Conservation (phyloP, 1,284 basidiomycete genomes). For the Tylopilus sp. region DNA sequence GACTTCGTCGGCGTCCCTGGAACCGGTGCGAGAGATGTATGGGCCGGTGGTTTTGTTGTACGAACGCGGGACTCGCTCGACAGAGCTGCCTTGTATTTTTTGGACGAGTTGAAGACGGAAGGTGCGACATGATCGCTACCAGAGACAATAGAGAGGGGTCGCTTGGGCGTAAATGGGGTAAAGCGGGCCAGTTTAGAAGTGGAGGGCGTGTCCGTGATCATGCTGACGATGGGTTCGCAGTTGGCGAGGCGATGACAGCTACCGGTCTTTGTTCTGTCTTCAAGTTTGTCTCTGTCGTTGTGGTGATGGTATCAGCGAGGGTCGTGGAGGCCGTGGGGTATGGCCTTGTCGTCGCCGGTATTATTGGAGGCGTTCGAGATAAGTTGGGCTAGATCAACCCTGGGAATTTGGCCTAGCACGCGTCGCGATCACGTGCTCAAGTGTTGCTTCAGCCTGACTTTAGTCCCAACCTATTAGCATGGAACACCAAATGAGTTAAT, state of each 20-base stretch:
- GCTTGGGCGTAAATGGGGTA: conserved; percentile 53
- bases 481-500: too few relatives aligned
- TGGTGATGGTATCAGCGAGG: background rate
- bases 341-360: conserved; percentile 3
- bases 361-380: conserved; percentile 3
- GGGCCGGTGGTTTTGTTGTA: conserved; percentile 33
- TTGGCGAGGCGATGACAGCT: background rate
- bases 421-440: conserved; percentile 29
- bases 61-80: conserved; percentile 56
- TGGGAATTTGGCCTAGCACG: conserved; percentile 27
- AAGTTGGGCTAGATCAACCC: conserved; percentile 25
- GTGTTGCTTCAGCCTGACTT: too few relatives aligned
- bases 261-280: background rate
- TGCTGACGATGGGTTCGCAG: conserved; percentile 1
- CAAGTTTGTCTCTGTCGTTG: background rate
- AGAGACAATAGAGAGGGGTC: conserved; percentile 40
- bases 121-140: conserved; percentile 34
- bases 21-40: conserved; percentile 42
- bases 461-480: too few relatives aligned
- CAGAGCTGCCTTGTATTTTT: conserved; percentile 64
- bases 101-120: conserved; percentile 48
- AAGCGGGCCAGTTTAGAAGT: conserved; percentile 32
- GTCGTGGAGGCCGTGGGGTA: background rate
- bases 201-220: conserved; percentile 20
- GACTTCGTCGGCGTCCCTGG: conserved; percentile 52